phyloP scores from a whole-genome alignment of 495 filamentous ascomycete species.

The Penicillium subrubescens region DNA sequence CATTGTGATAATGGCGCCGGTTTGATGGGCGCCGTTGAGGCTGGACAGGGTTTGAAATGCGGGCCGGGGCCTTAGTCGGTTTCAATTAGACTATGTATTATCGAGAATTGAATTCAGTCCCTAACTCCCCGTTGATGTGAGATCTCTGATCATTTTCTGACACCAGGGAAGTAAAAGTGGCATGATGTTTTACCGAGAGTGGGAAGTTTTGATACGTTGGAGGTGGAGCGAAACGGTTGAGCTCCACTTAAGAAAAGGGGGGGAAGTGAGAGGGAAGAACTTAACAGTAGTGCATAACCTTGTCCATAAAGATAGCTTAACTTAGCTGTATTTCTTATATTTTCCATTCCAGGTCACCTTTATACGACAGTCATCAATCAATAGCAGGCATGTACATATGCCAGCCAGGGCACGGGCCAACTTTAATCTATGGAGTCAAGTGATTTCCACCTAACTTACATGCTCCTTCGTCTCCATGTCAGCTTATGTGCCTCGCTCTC shows the following conservation, averaged over 20 bases:
- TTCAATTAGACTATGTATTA: neutral
- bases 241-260: neutral
- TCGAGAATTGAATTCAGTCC: neutral
- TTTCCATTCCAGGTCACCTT: no score
- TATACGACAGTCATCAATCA: no score
- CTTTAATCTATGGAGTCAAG: no score
- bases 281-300: no score
- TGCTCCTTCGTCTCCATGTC: no score
- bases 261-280: neutral
- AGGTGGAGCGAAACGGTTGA: slow-evolving; percentile 1
- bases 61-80: slow-evolving; percentile 11
- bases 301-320: no score
- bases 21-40: slow-evolving; percentile 41
- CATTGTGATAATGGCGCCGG: slow-evolving; percentile 63
- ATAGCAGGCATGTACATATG: no score
- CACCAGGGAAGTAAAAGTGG: neutral
- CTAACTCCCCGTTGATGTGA: neutral
- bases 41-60: slow-evolving; percentile 42
- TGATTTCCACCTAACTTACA: no score
- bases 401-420: no score
- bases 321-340: no score
- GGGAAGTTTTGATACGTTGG: slow-evolving; percentile 1
- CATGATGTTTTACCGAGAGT: slow-evolving; percentile 6
- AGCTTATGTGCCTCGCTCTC: no score
- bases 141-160: neutral